Conservation (phyloP, 2,329 filamentous ascomycete species). For the Aspergillus unguis region DNA sequence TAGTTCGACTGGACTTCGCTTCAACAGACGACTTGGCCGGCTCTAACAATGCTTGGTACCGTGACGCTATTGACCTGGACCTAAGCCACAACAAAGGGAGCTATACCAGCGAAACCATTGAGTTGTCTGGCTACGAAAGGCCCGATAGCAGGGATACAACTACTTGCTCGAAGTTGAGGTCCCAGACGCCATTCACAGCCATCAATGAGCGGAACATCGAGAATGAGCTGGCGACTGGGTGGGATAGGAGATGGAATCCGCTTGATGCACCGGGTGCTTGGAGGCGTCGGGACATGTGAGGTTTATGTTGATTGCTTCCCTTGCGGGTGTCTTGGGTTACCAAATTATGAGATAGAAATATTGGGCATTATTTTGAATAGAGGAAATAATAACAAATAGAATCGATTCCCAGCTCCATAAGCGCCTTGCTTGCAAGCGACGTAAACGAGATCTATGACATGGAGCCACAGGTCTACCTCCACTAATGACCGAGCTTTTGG, state of each 20-base stretch:
- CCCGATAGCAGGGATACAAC: constrained; percentile 33
- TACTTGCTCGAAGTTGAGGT: constrained; percentile 33
- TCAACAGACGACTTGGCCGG: constrained; percentile 43
- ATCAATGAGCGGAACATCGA: constrained; percentile 19
- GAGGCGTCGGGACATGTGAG: constrained; percentile 23
- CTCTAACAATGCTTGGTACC: constrained; percentile 31
- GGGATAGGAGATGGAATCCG: constrained; percentile 39
- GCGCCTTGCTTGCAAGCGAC: constrained; percentile 29
- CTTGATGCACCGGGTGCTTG: constrained; percentile 28
- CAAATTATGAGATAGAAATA: neutral
- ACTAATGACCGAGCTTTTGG: constrained; percentile 7
- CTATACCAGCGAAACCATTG: constrained; percentile 25
- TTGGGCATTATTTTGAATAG: neutral
- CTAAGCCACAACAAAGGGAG: constrained; percentile 15
- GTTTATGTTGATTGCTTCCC: neutral
- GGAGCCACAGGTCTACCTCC: constrained; percentile 18
- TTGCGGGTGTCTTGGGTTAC: neutral
- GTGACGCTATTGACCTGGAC: constrained; percentile 29
- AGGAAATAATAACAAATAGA: constrained; percentile 4
- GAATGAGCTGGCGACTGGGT: constrained; percentile 28
- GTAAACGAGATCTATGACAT: constrained; percentile 17
- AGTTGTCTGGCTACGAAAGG: constrained; percentile 45
- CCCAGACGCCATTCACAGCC: constrained; percentile 30
- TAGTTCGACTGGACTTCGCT: constrained; percentile 44
- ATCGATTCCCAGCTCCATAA: constrained; percentile 24